phyloP scores from a whole-genome alignment of 306 rosid genomes.

The Corylus americana region DNA sequence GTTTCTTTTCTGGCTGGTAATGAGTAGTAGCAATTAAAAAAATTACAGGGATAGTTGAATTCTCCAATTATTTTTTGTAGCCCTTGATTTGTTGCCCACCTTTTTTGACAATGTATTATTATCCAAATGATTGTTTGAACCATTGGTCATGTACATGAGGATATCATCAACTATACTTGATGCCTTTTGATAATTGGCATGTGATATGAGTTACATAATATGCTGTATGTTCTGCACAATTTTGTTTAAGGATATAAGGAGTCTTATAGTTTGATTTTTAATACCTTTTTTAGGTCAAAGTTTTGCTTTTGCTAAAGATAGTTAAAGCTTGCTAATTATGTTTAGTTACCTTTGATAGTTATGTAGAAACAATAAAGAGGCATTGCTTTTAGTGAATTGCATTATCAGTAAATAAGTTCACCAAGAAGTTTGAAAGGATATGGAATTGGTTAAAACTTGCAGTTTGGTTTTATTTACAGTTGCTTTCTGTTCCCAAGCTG shows the following conservation, averaged over 20 bases:
- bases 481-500: too few relatives aligned
- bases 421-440: too few relatives aligned
- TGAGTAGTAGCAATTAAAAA: neutral
- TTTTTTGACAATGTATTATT: neutral
- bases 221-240: neutral
- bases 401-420: too few relatives aligned
- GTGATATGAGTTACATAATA: neutral
- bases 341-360: too few relatives aligned
- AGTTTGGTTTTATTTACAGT: too few relatives aligned
- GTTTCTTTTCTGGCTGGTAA: neutral
- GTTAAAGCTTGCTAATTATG: neutral
- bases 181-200: neutral
- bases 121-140: neutral
- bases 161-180: neutral
- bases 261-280: neutral
- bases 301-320: neutral
- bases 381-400: too few relatives aligned
- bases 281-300: neutral
- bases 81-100: neutral
- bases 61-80: neutral
- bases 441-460: too few relatives aligned
- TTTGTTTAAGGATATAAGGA: neutral
- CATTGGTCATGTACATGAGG: neutral
- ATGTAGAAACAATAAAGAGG: too few relatives aligned
- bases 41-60: neutral